Evolutionary conservation across 2,329 filamentous ascomycete species (phyloP), one percentile per base, ranked within the genome.

Genomic region (Macrophomina tecta): DNA sequence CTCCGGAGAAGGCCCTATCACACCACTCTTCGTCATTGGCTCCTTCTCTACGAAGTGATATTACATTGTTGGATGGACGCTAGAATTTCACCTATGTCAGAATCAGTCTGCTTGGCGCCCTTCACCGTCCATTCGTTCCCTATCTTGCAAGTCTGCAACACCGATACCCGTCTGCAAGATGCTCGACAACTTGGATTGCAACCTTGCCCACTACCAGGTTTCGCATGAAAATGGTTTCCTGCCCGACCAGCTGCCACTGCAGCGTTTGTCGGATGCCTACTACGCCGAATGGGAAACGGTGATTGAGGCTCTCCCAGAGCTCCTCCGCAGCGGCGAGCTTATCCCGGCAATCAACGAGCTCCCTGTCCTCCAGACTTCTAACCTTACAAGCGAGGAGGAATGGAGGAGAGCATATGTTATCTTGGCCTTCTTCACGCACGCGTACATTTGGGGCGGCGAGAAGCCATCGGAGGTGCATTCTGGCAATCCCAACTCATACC

Each of bases 201-300:
- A 12, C 72, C 82, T 93, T 67, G 85, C 87, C 77, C 90, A 95
- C 79, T 97, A 96, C 81, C 92, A 90, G 79, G 87, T 93, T 76
- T 92, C 90, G 71, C 82, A 87, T 68, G 84, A 87, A 67, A 87
- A 91, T 78, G 93, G 93, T 71, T 97, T 97, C 79, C 85, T 97
- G 52, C 92, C 93, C 1, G 83, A 89, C 66, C 87, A 90, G 69
- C 79, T 89, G 34, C 93, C 93, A 40, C 81, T 97, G 69, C 87
- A 88, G 68, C 83, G 86, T 66, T 86, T 97, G 14, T 89, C 91
- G 14, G 90, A 96, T 72, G 87, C 89, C 4, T 95, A 95, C 81
- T 97, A 97, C 79, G 89, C 91, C 77, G 91, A 91, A 75, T 97
- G 93, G 93, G 93, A 97, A 79, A 85, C 88, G 52, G 86, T 95